Evolutionary conservation across 2,329 filamentous ascomycete genomes (phyloP).

Genomic region (Cladosporium sp.): DNA sequence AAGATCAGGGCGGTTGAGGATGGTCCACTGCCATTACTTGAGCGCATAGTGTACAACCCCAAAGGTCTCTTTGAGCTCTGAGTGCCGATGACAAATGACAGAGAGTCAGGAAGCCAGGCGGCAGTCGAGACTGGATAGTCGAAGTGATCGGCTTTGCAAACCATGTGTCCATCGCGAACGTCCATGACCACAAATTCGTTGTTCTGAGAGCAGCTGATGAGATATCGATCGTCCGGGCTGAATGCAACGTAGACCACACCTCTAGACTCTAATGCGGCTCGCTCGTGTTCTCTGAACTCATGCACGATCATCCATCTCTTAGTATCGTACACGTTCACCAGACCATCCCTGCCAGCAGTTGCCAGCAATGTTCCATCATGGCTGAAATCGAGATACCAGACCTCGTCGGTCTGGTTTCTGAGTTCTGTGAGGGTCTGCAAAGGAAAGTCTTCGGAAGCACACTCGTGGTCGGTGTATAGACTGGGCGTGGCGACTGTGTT

Average conservation of each 20-base stretch:
- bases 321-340: constrained; percentile 79
- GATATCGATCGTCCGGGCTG: constrained; percentile 84
- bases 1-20: constrained; percentile 14
- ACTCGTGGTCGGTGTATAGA: constrained; percentile 82
- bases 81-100: constrained; percentile 74
- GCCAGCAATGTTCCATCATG: constrained; percentile 79
- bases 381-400: constrained; percentile 90
- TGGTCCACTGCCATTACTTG: constrained; percentile 8
- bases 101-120: constrained; percentile 78
- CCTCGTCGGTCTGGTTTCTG: constrained; percentile 70
- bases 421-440: constrained; percentile 67
- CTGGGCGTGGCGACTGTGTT: constrained; percentile 75
- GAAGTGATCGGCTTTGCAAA: constrained; percentile 65
- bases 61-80: constrained; percentile 65
- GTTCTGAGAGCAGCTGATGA: constrained; percentile 68
- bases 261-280: constrained; percentile 17
- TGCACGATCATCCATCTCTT: constrained; percentile 62
- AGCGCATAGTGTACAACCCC: constrained; percentile 46
- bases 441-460: constrained; percentile 76
- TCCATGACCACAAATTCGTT: constrained; percentile 33
- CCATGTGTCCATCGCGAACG: constrained; percentile 48
- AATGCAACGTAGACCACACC: constrained; percentile 80
- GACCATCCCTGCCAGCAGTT: constrained; percentile 71
- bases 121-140: constrained; percentile 83
- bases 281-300: constrained; percentile 33